Percentiles rank a stretch among this genome's conserved stretches.
phyloP scores from a whole-genome alignment of 768 basidiomycete genomes.

The Leccinum ochraceum region DNA sequence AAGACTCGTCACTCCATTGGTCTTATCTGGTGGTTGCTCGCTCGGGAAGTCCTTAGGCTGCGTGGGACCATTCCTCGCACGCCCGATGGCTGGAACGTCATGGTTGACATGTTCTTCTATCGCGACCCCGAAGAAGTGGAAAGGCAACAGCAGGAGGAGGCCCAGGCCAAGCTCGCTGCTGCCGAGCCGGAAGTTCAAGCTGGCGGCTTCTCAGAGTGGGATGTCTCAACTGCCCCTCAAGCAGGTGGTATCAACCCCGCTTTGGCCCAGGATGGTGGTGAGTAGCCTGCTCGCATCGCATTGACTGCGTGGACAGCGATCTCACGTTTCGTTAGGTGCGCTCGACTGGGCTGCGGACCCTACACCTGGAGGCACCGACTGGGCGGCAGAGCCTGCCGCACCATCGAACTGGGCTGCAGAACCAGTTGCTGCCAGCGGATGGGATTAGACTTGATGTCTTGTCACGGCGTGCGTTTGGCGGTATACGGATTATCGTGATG shows the following conservation, averaged over 20 bases:
- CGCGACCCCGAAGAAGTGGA: constrained; percentile 99
- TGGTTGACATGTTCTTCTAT: constrained; percentile 99
- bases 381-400: constrained; percentile 76
- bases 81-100: constrained; percentile 93
- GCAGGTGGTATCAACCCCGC: constrained; percentile 78
- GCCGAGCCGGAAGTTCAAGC: constrained; percentile 59
- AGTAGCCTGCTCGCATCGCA: constrained; percentile 7
- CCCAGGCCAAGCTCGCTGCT: constrained; percentile 72
- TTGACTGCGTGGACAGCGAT: not conserved
- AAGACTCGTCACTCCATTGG: constrained; percentile 97
- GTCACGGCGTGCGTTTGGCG: constrained; percentile 6
- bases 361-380: constrained; percentile 61
- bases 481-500: constrained; percentile 20
- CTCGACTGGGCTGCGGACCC: constrained; percentile 86
- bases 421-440: constrained; percentile 24
- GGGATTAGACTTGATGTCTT: constrained; percentile 25
- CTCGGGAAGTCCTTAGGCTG: constrained; percentile 95
- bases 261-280: constrained; percentile 62
- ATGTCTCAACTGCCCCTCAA: constrained; percentile 64
- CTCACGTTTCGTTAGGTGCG: constrained; percentile 43
- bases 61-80: constrained; percentile 92
- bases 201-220: constrained; percentile 66
- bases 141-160: constrained; percentile 95
- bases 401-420: constrained; percentile 39
- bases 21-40: constrained; percentile 96